A percentile compares a stretch with the other conserved stretches of the same genome.
phyloP scores from a whole-genome alignment of 306 rosid genomes.

The Quercus variabilis region DNA sequence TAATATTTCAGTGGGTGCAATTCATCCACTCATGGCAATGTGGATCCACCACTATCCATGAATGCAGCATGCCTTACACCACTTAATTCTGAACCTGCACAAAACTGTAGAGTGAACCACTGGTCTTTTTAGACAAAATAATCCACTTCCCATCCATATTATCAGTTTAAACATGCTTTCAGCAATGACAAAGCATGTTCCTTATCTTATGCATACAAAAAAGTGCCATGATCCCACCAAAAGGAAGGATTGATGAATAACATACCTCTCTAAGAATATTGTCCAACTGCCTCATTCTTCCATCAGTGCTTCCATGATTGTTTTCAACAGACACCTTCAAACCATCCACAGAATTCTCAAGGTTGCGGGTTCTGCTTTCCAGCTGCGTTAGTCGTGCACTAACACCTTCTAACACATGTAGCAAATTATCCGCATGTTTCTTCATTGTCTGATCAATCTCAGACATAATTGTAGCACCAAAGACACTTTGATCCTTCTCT shows the following conservation, averaged over 20 bases:
- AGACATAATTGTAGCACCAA: slow-evolving; percentile 46
- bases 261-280: slow-evolving; percentile 82
- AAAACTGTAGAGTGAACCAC: too few species aligned
- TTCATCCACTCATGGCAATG: too few species aligned
- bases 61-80: background rate
- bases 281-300: slow-evolving; percentile 73
- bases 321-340: slow-evolving; percentile 71
- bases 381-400: slow-evolving; percentile 75
- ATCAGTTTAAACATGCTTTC: background rate
- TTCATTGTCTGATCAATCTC: slow-evolving; percentile 77
- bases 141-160: background rate
- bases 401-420: slow-evolving; percentile 73
- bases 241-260: slow-evolving; percentile 2
- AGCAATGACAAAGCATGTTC: background rate
- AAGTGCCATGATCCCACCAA: slow-evolving; percentile 2
- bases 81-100: background rate
- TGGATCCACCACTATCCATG: background rate
- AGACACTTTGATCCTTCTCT: slow-evolving; percentile 51
- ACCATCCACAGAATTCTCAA: slow-evolving; percentile 78
- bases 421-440: slow-evolving; percentile 65
- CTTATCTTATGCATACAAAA: background rate
- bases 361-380: slow-evolving; percentile 68
- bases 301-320: slow-evolving; percentile 76
- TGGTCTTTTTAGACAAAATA: background rate
- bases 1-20: too few species aligned